Evolutionary conservation across 2,329 filamentous ascomycete genomes (phyloP), one percentile per base, ranked within the genome.

Genomic region (Calycina herbarum): DNA sequence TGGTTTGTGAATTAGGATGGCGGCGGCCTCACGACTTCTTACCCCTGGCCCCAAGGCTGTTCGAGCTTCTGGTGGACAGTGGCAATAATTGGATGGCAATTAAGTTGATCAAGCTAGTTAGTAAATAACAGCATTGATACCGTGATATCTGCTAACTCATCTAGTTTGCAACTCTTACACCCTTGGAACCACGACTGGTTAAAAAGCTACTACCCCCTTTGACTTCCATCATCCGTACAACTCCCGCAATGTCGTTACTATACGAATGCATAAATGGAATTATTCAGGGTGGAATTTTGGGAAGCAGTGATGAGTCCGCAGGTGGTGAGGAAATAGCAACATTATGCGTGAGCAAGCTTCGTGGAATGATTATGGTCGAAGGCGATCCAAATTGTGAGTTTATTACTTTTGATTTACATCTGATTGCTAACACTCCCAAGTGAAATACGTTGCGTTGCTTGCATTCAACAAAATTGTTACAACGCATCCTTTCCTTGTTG

Each of bases 1-100:
- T 99, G 10, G 88, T 99, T 5, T 98, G 95, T 78, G 95, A 99
- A 78, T 81, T 99, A 48, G 94, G 94, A 5, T 97, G 94, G 92
- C 87, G 95, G 72, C 85, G 95, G 71, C 95, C 95, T 3, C 90
- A 94, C 71, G 95, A 99, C 78, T 98, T 98, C 73, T 82, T 99
- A 35, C 92, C 95, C 15, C 82, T 99, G 35, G 95, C 95, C 0
- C 95, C 95, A 8, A 85, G 95, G 66, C 79, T 99, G 31, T 99
- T 98, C 73, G 94, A 97, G 75, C 83, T 99, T 20, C 82, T 99
- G 31, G 94, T 97, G 13, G 91, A 96, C 67, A 90, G 93, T 64
- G 91, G 91, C 45, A 98, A 99, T 78, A 99, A 99, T 78, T 99
- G 95, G 95, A 98, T 99, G 94, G 94, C 94, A 66, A 99, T 99